Evolutionary conservation across 2,329 filamentous ascomycete genomes (phyloP).

Genomic region (Amauroascus niger): DNA sequence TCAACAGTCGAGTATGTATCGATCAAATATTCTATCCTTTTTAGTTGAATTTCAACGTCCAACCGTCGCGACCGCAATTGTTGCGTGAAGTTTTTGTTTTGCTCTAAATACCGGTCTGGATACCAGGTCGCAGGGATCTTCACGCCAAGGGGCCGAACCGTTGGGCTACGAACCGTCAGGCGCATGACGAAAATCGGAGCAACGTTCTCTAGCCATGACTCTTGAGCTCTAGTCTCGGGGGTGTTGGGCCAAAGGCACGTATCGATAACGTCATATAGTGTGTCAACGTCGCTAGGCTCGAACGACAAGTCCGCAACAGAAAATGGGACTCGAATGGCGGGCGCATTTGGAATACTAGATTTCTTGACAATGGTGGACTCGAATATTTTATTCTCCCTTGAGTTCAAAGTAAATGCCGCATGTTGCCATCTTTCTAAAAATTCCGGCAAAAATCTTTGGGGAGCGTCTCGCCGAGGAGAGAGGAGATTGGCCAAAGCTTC

Average conservation of each 20-base stretch:
- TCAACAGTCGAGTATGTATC: constrained; percentile 24
- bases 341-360: constrained; percentile 22
- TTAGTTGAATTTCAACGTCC: constrained; percentile 27
- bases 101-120: constrained; percentile 50
- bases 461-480: constrained; percentile 16
- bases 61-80: constrained; percentile 38
- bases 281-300: constrained; percentile 33
- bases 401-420: constrained; percentile 29
- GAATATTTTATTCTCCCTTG: constrained; percentile 32
- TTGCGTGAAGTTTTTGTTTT: constrained; percentile 40
- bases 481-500: constrained; percentile 38
- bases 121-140: constrained; percentile 48
- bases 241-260: constrained; percentile 41
- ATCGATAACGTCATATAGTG: constrained; percentile 48
- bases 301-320: constrained; percentile 33
- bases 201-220: constrained; percentile 40
- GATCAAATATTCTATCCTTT: constrained; percentile 26
- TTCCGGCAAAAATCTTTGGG: constrained; percentile 26
- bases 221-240: constrained; percentile 31
- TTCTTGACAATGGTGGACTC: constrained; percentile 38
- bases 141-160: constrained; percentile 35
- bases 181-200: constrained; percentile 49
- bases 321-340: constrained; percentile 30
- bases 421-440: constrained; percentile 44
- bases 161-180: constrained; percentile 21